These are phyloP conservation scores for Beauveria sp. DNA, from an alignment of 2,329 filamentous ascomycete genomes.

Conservation along the genomic window DNA sequence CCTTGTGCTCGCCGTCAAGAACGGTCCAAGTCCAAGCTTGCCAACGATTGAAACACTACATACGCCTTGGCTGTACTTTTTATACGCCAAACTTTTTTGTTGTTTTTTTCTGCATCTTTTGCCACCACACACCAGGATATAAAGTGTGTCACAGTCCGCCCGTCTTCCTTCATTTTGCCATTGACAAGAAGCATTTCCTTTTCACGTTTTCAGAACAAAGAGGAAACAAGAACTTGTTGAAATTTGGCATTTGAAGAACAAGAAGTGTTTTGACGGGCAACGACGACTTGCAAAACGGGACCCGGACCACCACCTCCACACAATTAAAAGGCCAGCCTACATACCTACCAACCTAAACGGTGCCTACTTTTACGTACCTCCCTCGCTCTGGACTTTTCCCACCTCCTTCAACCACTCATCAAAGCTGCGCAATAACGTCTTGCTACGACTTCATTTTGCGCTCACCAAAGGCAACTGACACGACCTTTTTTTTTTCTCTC, in stretches of 20 bases:
- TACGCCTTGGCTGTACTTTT: background rate
- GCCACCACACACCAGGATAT: background rate
- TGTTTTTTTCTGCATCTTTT: background rate
- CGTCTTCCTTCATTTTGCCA: background rate
- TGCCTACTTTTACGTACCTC: background rate
- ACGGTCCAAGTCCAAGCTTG: background rate
- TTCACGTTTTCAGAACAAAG: background rate
- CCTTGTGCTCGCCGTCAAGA: background rate
- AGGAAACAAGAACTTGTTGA: background rate
- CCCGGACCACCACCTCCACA: background rate
- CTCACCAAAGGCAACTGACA: background rate
- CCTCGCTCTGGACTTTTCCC: background rate
- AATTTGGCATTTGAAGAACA: background rate
- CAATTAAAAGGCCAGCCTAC: background rate
- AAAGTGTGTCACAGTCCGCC: background rate
- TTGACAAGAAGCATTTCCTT: background rate
- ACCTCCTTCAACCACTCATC: background rate
- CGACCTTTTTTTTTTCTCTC: background rate
- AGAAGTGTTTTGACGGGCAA: constrained; percentile 1
- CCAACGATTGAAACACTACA: background rate
- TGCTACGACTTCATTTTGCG: too few relatives aligned
- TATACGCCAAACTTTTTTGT: background rate
- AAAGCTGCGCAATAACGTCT: background rate
- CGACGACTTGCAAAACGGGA: background rate
- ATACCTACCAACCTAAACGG: background rate